These are phyloP conservation scores for Hypholoma fasciculare DNA, from an alignment of 768 basidiomycete genomes.

Conservation along the genomic window DNA sequence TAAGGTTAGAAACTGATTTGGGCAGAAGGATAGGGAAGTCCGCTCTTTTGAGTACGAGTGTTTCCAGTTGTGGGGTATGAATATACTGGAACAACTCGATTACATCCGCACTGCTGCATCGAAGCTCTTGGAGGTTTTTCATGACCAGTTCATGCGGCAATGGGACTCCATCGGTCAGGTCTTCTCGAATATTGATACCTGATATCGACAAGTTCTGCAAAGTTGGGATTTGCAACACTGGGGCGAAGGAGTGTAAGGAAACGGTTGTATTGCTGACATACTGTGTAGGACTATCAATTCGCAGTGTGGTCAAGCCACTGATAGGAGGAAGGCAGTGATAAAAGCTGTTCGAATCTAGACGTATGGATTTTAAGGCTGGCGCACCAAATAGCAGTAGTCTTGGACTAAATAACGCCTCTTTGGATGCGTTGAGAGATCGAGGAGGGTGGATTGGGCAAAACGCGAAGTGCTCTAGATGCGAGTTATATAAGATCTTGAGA, in stretches of 20 bases:
- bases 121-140: constrained; percentile 4
- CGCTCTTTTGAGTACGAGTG: not conserved
- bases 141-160: not conserved
- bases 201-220: not conserved
- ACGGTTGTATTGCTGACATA: not conserved
- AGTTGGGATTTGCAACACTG: not conserved
- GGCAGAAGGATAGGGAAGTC: not conserved
- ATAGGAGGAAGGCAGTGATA: not conserved
- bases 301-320: not conserved
- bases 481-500: not conserved
- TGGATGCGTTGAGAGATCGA: not conserved
- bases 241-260: not conserved
- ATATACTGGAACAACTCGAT: constrained; percentile 2
- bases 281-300: not conserved
- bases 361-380: not conserved
- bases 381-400: not conserved
- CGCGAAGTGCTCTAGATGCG: not conserved
- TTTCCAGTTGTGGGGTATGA: not conserved
- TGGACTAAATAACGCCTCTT: not conserved
- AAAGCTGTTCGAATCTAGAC: not conserved
- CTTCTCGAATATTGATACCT: not conserved
- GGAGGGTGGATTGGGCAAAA: not conserved
- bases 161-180: not conserved
- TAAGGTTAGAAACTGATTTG: not conserved
- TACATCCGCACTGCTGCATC: not conserved